These are phyloP conservation scores for Phlegmacium glaucopus DNA, from an alignment of 768 basidiomycete species.

Conservation along the genomic window DNA sequence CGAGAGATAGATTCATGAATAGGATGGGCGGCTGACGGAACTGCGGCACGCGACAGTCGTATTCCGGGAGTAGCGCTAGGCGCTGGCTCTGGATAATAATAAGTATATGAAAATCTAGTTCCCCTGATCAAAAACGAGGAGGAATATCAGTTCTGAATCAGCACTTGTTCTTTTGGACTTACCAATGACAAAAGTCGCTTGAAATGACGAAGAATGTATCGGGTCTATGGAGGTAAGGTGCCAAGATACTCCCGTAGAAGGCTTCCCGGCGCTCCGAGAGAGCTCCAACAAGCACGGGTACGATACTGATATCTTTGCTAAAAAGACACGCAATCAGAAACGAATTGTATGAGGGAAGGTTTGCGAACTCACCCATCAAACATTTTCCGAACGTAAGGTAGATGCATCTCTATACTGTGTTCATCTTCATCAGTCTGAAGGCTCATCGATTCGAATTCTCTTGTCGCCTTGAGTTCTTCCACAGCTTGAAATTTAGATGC, in stretches of 20 bases:
- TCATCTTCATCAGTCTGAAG: conserved; percentile 81
- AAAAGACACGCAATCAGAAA: not conserved
- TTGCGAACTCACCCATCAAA: conserved; percentile 63
- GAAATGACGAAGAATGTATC: conserved; percentile 90
- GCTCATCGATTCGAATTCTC: conserved; percentile 68
- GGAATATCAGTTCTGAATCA: not conserved
- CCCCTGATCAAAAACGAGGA: conserved; percentile 50
- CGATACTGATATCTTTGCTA: conserved; percentile 74
- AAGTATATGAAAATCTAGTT: conserved; percentile 80
- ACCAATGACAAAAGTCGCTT: conserved; percentile 99
- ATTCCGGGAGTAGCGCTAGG: conserved; percentile 43
- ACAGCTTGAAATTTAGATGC: conserved; percentile 47
- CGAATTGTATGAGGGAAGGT: not conserved
- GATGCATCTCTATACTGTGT: conserved; percentile 97
- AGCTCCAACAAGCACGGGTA: conserved; percentile 89
- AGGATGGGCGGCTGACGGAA: conserved; percentile 47
- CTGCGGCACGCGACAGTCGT: conserved; percentile 43
- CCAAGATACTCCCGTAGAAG: conserved; percentile 66
- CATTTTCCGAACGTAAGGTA: conserved; percentile 84
- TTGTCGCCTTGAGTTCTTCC: conserved; percentile 57
- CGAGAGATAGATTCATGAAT: conserved; percentile 82
- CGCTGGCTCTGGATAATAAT: conserved; percentile 71
- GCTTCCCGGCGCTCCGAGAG: conserved; percentile 59
- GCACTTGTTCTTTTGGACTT: conserved; percentile 13
- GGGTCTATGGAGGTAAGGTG: conserved; percentile 72